A percentile compares a stretch with the other conserved stretches of the same genome.
Conservation (phyloP, 1,284 basidiomycete species). For the Ustilago curta region DNA sequence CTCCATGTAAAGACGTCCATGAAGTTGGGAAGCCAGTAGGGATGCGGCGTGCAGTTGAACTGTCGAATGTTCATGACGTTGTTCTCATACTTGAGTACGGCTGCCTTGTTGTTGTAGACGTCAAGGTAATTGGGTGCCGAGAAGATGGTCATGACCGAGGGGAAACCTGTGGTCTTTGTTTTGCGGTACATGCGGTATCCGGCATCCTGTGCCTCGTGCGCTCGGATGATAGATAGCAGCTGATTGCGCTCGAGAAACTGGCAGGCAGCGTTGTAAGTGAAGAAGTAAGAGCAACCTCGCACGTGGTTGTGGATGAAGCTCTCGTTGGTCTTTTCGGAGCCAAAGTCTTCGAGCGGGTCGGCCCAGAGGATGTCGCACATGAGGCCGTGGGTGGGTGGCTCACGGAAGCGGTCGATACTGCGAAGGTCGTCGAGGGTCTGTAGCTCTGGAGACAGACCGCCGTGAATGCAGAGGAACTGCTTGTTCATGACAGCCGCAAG, state of each 20-base stretch:
- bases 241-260: slow-evolving; percentile 94
- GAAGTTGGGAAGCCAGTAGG: slow-evolving; percentile 97
- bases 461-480: slow-evolving; percentile 95
- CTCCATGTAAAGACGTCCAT: slow-evolving; percentile 99
- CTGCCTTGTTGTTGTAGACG: slow-evolving; percentile 96
- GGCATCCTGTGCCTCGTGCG: slow-evolving; percentile 94
- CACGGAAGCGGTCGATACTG: slow-evolving; percentile 91
- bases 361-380: slow-evolving; percentile 98
- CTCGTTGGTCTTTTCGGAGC: slow-evolving; percentile 85
- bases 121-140: slow-evolving; percentile 93
- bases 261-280: slow-evolving; percentile 91
- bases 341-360: slow-evolving; percentile 93
- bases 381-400: slow-evolving; percentile 90
- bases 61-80: slow-evolving; percentile 95
- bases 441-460: slow-evolving; percentile 89
- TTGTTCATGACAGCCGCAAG: slow-evolving; percentile 96
- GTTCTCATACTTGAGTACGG: slow-evolving; percentile 94
- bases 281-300: slow-evolving; percentile 94
- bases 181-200: slow-evolving; percentile 95
- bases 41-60: slow-evolving; percentile 94
- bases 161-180: slow-evolving; percentile 88
- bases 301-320: slow-evolving; percentile 93
- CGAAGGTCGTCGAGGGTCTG: slow-evolving; percentile 91
- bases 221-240: slow-evolving; percentile 91
- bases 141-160: slow-evolving; percentile 97